Percentiles rank a stretch among this genome's conserved stretches.
Evolutionary conservation across 2,329 filamentous ascomycete species (phyloP).

Genomic region (Colletotrichum theobromicola): DNA sequence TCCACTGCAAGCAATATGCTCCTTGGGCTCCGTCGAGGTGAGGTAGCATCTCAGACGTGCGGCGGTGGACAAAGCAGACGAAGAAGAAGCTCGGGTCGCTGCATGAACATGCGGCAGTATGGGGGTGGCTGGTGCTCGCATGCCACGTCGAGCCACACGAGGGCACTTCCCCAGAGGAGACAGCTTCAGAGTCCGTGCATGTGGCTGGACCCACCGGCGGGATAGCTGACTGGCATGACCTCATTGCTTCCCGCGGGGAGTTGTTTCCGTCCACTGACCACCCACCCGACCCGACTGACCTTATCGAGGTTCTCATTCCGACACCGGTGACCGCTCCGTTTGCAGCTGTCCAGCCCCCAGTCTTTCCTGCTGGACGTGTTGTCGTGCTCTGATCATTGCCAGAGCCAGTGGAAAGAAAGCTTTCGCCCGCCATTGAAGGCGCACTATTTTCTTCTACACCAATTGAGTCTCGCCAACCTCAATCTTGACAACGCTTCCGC

Average conservation of each 20-base stretch:
- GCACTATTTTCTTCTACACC: background rate
- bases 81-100: conserved; percentile 5
- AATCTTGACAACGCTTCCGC: background rate
- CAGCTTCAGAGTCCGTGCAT: background rate
- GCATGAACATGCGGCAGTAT: conserved; percentile 2
- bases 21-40: background rate
- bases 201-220: conserved; percentile 9
- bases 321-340: conserved; percentile 18
- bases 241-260: background rate
- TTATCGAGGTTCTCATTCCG: conserved; percentile 15
- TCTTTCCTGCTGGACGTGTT: background rate
- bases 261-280: background rate
- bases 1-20: background rate
- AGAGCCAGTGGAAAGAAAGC: background rate
- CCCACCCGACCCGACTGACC: background rate
- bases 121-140: conserved; percentile 11
- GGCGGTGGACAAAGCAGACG: background rate
- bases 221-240: conserved; percentile 5
- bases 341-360: background rate
- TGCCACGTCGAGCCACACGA: background rate
- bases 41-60: background rate
- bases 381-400: background rate
- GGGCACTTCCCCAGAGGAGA: background rate
- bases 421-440: background rate
- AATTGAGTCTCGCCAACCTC: background rate